Percentiles rank a stretch among this genome's conserved stretches.
Conservation (phyloP, 805 yeast species). For the Zygosaccharomyces lentus region DNA sequence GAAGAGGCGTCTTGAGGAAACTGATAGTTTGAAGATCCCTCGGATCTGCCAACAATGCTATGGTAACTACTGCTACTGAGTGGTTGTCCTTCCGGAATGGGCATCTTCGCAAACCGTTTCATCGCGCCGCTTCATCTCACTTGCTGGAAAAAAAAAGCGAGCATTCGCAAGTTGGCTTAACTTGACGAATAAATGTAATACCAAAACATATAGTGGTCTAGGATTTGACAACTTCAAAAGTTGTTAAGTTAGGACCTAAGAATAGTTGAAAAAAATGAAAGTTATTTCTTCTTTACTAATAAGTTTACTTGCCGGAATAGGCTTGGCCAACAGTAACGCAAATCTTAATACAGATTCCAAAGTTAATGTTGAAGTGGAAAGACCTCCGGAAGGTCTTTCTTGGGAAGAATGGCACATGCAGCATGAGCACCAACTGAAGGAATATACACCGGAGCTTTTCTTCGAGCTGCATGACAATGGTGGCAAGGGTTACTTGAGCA, state of each 20-base stretch:
- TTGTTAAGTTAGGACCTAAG: background rate
- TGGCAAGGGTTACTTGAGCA: slow-evolving; percentile 51
- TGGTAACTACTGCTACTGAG: slow-evolving; percentile 38
- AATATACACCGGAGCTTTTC: slow-evolving; percentile 68
- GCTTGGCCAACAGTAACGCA: slow-evolving; percentile 8
- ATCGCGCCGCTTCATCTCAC: slow-evolving; percentile 5
- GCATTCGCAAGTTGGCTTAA: background rate
- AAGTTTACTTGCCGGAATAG: slow-evolving; percentile 7
- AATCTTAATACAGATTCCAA: slow-evolving; percentile 15
- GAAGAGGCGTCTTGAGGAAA: slow-evolving; percentile 46
- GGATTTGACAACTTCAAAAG: background rate
- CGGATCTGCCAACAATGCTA: slow-evolving; percentile 38
- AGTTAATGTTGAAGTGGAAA: slow-evolving; percentile 35
- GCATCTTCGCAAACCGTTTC: background rate
- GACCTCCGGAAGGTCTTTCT: slow-evolving; percentile 48
- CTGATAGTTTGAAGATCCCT: slow-evolving; percentile 26
- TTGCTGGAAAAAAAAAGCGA: background rate
- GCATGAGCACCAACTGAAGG: slow-evolving; percentile 76
- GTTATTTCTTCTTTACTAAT: background rate
- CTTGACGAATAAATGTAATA: background rate
- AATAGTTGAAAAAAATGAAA: background rate
- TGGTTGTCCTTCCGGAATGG: background rate
- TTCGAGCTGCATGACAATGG: slow-evolving; percentile 76
- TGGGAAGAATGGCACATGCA: slow-evolving; percentile 93
- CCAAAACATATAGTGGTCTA: background rate